These are phyloP conservation scores for Patellifolia procumbens DNA, from an alignment of 179 eudicot genomes.

Conservation along the genomic window DNA sequence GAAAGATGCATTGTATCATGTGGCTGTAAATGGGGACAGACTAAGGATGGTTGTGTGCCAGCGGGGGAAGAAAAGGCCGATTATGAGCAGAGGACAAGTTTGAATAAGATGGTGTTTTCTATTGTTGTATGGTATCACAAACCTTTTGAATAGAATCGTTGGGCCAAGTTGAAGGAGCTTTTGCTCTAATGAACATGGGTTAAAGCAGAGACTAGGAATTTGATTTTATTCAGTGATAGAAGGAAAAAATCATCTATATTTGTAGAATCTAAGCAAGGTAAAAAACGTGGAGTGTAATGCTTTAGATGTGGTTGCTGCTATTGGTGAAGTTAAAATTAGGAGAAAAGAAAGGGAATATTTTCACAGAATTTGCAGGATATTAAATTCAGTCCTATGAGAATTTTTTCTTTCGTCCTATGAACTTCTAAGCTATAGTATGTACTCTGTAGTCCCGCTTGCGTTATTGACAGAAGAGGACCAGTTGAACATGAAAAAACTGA, in stretches of 20 bases:
- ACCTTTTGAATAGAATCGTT: background rate
- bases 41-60: background rate
- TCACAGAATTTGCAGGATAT: background rate
- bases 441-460: too few species aligned
- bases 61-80: background rate
- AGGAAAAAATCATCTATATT: background rate
- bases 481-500: too few species aligned
- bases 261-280: background rate
- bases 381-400: background rate
- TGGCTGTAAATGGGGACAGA: background rate
- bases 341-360: background rate
- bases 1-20: background rate
- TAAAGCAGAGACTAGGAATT: background rate
- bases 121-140: background rate
- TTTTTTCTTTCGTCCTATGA: background rate
- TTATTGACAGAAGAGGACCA: background rate
- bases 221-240: background rate
- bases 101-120: background rate
- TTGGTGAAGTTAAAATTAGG: background rate
- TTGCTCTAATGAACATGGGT: background rate
- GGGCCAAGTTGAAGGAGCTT: background rate
- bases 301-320: background rate
- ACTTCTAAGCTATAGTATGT: background rate
- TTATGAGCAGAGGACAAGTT: background rate
- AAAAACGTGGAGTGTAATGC: background rate